phyloP scores from a whole-genome alignment of 1,139 yeast genomes.

The Saccharomyces hybrid region DNA sequence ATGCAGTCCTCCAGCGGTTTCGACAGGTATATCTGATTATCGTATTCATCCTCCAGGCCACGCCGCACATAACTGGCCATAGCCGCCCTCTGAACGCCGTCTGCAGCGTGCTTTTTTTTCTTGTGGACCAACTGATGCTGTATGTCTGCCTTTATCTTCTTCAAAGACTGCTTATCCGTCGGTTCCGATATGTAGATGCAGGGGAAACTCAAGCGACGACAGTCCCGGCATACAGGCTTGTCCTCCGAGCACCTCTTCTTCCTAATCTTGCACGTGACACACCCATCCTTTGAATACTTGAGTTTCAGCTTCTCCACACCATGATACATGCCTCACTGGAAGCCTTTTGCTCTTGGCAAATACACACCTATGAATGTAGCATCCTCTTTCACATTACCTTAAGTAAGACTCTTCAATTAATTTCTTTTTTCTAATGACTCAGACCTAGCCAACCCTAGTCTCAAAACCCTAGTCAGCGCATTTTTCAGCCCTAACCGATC shows the following conservation, averaged over 20 bases:
- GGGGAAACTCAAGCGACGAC: constrained; percentile 40
- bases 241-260: constrained; percentile 57
- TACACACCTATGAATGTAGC: not conserved
- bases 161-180: constrained; percentile 22
- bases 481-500: not conserved
- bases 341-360: not conserved
- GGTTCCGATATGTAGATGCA: constrained; percentile 40
- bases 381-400: not conserved
- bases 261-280: constrained; percentile 54
- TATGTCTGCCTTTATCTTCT: constrained; percentile 12
- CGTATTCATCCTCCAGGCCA: not conserved
- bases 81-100: not conserved
- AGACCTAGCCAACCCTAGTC: not conserved
- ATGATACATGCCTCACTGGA: not conserved
- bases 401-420: not conserved
- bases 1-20: constrained; percentile 27
- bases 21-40: constrained; percentile 4
- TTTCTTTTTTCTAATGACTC: not conserved
- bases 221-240: constrained; percentile 49
- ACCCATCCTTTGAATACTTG: constrained; percentile 43
- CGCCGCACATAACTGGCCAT: not conserved
- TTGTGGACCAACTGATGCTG: constrained; percentile 1
- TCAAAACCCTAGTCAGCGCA: not conserved
- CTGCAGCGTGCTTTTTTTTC: not conserved
- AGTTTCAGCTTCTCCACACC: not conserved